phyloP scores from a whole-genome alignment of 306 rosid species.

The Sophora flavescens region DNA sequence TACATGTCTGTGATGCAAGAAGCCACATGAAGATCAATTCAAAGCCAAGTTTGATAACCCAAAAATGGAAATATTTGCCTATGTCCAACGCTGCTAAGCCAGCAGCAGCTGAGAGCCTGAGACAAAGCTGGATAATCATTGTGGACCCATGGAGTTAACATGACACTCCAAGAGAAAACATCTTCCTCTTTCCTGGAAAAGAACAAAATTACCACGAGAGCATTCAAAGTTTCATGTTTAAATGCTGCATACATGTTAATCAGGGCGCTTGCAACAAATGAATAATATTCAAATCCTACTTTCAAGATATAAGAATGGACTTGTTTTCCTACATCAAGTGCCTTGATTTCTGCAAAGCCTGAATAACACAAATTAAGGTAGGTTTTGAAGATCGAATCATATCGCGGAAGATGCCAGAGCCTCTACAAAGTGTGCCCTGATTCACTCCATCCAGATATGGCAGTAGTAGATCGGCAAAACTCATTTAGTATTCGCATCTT shows the following conservation, averaged over 20 bases:
- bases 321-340: conserved; percentile 13
- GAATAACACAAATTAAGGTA: conserved; percentile 20
- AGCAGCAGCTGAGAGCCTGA: conserved; percentile 48
- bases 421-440: too few species aligned
- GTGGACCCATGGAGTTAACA: conserved; percentile 57
- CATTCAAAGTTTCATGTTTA: conserved; percentile 47
- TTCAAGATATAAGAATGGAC: conserved; percentile 49
- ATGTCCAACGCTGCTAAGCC: conserved; percentile 53
- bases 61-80: conserved; percentile 58
- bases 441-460: too few species aligned
- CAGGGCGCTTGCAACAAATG: conserved; percentile 54
- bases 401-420: conserved; percentile 32
- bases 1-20: conserved; percentile 56
- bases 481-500: too few species aligned
- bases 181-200: conserved; percentile 45
- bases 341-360: too few species aligned
- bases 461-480: too few species aligned
- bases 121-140: conserved; percentile 54
- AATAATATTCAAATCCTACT: conserved; percentile 50
- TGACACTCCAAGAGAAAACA: conserved; percentile 54
- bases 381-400: conserved; percentile 52
- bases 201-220: conserved; percentile 43
- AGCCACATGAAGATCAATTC: conserved; percentile 47
- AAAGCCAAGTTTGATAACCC: conserved; percentile 49
- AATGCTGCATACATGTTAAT: conserved; percentile 50